Evolutionary conservation across 1,139 yeast species (phyloP).

Genomic region (Pichia sp.): DNA sequence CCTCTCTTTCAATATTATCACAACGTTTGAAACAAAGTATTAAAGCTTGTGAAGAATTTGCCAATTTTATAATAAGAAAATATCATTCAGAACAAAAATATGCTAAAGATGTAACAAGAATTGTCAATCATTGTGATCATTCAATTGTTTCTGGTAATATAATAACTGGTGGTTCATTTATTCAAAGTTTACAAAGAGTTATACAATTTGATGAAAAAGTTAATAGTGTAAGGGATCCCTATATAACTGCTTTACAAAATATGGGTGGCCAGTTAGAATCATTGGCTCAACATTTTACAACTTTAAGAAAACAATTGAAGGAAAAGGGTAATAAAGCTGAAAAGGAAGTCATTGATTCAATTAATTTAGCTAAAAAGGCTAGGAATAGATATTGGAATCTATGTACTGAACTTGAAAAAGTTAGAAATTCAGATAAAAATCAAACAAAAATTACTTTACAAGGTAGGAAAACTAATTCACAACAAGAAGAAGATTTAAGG

Average conservation of each 20-base stretch:
- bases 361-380: slow-evolving; percentile 81
- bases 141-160: slow-evolving; percentile 33
- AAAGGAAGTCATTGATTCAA: slow-evolving; percentile 76
- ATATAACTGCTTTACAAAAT: slow-evolving; percentile 68
- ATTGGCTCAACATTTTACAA: slow-evolving; percentile 58
- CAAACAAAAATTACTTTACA: slow-evolving; percentile 75
- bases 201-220: slow-evolving; percentile 72
- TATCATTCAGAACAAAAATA: slow-evolving; percentile 77
- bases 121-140: slow-evolving; percentile 45
- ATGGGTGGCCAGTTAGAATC: slow-evolving; percentile 86
- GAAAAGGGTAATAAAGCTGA: slow-evolving; percentile 80
- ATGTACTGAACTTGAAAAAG: slow-evolving; percentile 81
- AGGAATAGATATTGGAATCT: slow-evolving; percentile 70
- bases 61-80: slow-evolving; percentile 70
- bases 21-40: slow-evolving; percentile 72
- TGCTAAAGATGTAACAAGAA: slow-evolving; percentile 63
- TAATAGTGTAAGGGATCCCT: slow-evolving; percentile 60
- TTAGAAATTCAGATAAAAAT: slow-evolving; percentile 69
- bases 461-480: slow-evolving; percentile 69
- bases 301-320: slow-evolving; percentile 66
- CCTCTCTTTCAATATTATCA: slow-evolving; percentile 58
- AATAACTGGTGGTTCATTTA: slow-evolving; percentile 64
- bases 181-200: slow-evolving; percentile 56
- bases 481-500: slow-evolving; percentile 86
- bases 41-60: slow-evolving; percentile 76